Evolutionary conservation across 2,329 filamentous ascomycete species (phyloP).

Genomic region (Sarocladiaceae sp.): DNA sequence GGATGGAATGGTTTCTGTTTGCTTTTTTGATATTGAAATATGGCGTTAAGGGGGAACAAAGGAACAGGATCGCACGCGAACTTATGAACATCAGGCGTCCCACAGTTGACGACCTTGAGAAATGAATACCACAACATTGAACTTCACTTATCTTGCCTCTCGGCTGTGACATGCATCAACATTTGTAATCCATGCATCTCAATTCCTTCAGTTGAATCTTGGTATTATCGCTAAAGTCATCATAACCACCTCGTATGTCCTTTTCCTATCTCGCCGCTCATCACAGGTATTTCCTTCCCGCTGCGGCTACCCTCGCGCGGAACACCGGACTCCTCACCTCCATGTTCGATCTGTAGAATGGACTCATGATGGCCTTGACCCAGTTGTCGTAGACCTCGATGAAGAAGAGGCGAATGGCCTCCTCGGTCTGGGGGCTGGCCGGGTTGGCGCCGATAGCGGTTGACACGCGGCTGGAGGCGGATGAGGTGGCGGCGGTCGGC

Average conservation of each 20-base stretch:
- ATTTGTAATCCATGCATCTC: background rate
- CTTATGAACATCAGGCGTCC: slow-evolving; percentile 8
- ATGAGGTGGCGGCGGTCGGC: slow-evolving; percentile 44
- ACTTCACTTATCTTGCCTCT: background rate
- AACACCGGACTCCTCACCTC: slow-evolving; percentile 85
- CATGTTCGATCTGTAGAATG: slow-evolving; percentile 84
- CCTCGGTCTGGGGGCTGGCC: slow-evolving; percentile 83
- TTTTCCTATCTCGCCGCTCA: background rate
- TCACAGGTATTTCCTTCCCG: slow-evolving; percentile 87
- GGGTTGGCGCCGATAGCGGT: slow-evolving; percentile 79
- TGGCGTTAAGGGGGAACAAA: slow-evolving; percentile 9
- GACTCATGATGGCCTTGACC: slow-evolving; percentile 95
- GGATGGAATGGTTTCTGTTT: background rate
- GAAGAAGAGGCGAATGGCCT: slow-evolving; percentile 93
- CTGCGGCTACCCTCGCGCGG: slow-evolving; percentile 70
- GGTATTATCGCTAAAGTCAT: slow-evolving; percentile 8
- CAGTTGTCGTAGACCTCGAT: slow-evolving; percentile 92
- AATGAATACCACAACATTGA: slow-evolving; percentile 10
- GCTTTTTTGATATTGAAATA: slow-evolving; percentile 1
- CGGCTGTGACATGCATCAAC: background rate
- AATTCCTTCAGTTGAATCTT: too few species aligned
- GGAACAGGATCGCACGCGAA: slow-evolving; percentile 4
- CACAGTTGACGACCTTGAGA: slow-evolving; percentile 3
- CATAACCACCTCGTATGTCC: background rate
- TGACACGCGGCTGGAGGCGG: slow-evolving; percentile 36